A percentile compares a stretch with the other conserved stretches of the same genome.
Evolutionary conservation across 1,284 basidiomycete genomes (phyloP).

Genomic region (Tilletia caries): DNA sequence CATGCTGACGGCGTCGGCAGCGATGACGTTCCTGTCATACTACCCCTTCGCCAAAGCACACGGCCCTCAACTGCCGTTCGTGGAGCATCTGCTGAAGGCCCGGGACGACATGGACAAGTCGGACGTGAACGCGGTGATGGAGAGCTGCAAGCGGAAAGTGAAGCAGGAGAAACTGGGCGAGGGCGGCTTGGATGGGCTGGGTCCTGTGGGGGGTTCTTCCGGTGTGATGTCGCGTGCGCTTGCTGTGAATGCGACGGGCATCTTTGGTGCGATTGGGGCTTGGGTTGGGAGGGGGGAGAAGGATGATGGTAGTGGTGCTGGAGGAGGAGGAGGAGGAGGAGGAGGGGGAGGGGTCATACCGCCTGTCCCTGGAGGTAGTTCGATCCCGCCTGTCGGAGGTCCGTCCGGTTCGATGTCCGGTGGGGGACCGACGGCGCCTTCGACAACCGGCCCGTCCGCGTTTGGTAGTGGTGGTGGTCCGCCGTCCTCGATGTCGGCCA

Average conservation of each 20-base stretch:
- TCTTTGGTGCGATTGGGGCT: not conserved
- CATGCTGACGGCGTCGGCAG: conserved; percentile 82
- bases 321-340: not conserved
- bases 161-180: conserved; percentile 55
- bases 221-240: conserved; percentile 11
- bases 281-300: not conserved
- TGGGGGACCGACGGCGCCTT: not conserved
- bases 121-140: conserved; percentile 86
- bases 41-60: conserved; percentile 91
- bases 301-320: not conserved
- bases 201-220: not conserved
- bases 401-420: not conserved
- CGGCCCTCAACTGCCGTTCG: conserved; percentile 86
- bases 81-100: conserved; percentile 82
- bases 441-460: not conserved
- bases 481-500: not conserved
- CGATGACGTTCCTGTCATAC: conserved; percentile 87
- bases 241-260: not conserved
- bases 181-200: conserved; percentile 31
- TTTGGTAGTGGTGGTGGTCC: not conserved
- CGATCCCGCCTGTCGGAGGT: not conserved
- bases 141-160: conserved; percentile 84
- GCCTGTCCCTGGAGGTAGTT: not conserved
- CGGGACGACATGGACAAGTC: conserved; percentile 85
- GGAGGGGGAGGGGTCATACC: too few species aligned